Evolutionary conservation across 306 rosid genomes (phyloP).

Genomic region (Nissolia schottii): DNA sequence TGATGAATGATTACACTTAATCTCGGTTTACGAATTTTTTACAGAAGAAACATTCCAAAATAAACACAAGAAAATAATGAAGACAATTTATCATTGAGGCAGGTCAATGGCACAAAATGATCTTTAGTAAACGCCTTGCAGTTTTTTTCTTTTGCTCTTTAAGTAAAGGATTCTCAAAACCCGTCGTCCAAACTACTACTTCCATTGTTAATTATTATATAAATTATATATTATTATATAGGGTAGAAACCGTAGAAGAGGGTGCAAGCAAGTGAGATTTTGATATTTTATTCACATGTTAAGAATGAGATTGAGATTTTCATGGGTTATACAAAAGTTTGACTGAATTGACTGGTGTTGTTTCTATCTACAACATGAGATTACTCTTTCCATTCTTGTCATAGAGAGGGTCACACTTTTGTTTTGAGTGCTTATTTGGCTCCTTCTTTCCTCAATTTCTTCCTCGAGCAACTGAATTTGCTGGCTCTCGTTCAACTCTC

Average conservation of each 20-base stretch:
- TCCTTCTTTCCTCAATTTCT: constrained; percentile 55
- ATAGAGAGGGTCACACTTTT: constrained; percentile 34
- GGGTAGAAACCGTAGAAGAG: constrained; percentile 5
- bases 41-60: too few relatives aligned
- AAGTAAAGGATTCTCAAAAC: neutral
- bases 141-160: constrained; percentile 27
- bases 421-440: constrained; percentile 69
- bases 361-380: neutral
- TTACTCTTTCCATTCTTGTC: constrained; percentile 19
- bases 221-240: too few relatives aligned
- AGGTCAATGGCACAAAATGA: constrained; percentile 32
- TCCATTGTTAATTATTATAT: neutral
- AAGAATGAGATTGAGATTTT: constrained; percentile 35
- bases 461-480: constrained; percentile 96
- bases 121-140: constrained; percentile 33
- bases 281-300: constrained; percentile 13
- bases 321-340: constrained; percentile 46
- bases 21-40: too few relatives aligned
- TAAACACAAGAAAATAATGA: neutral
- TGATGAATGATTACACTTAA: too few relatives aligned
- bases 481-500: constrained; percentile 49
- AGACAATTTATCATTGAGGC: neutral
- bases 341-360: constrained; percentile 41
- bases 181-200: neutral
- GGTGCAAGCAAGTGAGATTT: constrained; percentile 33